phyloP scores from a whole-genome alignment of 129 eudicot genomes.

The Calendula officinalis region DNA sequence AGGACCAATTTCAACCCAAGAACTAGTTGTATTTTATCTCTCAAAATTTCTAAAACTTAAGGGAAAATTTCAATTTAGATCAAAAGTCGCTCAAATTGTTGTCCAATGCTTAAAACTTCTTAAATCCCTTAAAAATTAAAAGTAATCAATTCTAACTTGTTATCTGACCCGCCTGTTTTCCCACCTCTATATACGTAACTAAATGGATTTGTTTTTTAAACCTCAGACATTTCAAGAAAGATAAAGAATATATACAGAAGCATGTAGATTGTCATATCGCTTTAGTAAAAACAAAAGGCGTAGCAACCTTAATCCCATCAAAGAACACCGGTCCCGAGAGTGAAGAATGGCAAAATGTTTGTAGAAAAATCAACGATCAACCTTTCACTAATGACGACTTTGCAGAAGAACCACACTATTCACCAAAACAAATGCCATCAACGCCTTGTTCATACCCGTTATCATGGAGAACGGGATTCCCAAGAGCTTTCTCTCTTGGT shows the following conservation, averaged over 20 bases:
- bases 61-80: no score
- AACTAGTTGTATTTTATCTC: no score
- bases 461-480: slow-evolving; percentile 45
- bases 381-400: slow-evolving; percentile 11
- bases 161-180: no score
- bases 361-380: slow-evolving; percentile 24
- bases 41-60: no score
- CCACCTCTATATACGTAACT: background rate
- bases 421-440: slow-evolving; percentile 26
- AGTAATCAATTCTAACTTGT: no score
- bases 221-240: slow-evolving; percentile 39
- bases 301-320: slow-evolving; percentile 47
- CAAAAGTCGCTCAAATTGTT: no score
- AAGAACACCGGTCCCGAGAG: slow-evolving; percentile 33
- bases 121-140: no score
- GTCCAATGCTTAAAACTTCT: no score
- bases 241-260: slow-evolving; percentile 44
- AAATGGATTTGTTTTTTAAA: slow-evolving; percentile 13
- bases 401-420: slow-evolving; percentile 14
- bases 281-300: slow-evolving; percentile 41
- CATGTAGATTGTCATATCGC: slow-evolving; percentile 53
- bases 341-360: slow-evolving; percentile 32
- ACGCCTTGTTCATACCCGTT: slow-evolving; percentile 34
- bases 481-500: slow-evolving; percentile 33
- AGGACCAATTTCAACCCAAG: no score